Evolutionary conservation across 2,329 filamentous ascomycete genomes (phyloP).

Genomic region (Phaeophleospora eucalypticola): DNA sequence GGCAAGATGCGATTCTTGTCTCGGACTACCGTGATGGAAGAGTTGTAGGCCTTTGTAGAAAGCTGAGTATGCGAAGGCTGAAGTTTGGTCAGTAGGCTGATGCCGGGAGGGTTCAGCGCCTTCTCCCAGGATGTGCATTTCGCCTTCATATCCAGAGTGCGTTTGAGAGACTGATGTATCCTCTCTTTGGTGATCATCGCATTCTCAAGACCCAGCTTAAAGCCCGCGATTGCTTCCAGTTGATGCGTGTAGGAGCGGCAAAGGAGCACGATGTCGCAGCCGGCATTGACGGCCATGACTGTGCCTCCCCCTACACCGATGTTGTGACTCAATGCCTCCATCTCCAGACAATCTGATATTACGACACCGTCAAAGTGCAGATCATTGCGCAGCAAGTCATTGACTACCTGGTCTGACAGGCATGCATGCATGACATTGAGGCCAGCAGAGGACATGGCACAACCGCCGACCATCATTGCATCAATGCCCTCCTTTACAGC

Average conservation of each 20-base stretch:
- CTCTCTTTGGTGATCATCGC: conserved; percentile 78
- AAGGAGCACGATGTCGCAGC: conserved; percentile 84
- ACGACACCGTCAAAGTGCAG: conserved; percentile 88
- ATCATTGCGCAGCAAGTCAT: conserved; percentile 81
- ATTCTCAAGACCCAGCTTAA: conserved; percentile 86
- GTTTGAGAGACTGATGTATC: conserved; percentile 72
- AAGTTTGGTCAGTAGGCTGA: conserved; percentile 70
- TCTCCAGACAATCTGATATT: conserved; percentile 91
- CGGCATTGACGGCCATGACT: conserved; percentile 95
- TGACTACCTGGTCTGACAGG: conserved; percentile 86
- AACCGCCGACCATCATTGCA: conserved; percentile 93
- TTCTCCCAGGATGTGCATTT: conserved; percentile 87
- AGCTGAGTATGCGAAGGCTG: conserved; percentile 78
- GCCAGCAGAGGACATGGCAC: conserved; percentile 83
- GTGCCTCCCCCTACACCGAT: conserved; percentile 96
- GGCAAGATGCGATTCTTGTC: conserved; percentile 84
- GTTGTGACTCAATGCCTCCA: conserved; percentile 92
- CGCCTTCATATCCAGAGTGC: conserved; percentile 76
- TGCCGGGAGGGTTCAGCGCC: conserved; percentile 80
- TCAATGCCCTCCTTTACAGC: conserved; percentile 83
- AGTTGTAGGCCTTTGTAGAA: conserved; percentile 82
- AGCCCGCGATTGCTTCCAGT: conserved; percentile 82
- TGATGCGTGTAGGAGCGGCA: conserved; percentile 86
- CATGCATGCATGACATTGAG: conserved; percentile 96
- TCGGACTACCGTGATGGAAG: conserved; percentile 85